Conservation (phyloP, 2,329 filamentous ascomycete species). For the Juglanconis oblonga region DNA sequence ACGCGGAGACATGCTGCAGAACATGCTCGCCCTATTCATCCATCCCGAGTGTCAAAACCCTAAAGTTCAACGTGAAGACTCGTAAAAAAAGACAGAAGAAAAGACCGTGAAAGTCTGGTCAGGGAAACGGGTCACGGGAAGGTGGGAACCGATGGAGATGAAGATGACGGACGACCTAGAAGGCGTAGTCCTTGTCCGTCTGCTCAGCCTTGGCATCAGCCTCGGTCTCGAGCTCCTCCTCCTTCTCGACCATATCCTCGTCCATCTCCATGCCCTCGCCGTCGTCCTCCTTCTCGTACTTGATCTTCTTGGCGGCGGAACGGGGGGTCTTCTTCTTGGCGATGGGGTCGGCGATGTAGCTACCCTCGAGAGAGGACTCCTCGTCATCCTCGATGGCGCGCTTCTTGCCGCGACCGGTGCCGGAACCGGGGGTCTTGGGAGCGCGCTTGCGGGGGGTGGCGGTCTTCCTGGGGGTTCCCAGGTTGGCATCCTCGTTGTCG, state of each 20-base stretch:
- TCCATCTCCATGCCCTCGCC: conserved; percentile 13
- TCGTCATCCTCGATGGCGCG: conserved; percentile 5
- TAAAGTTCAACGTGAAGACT: not conserved
- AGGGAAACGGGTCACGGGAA: not conserved
- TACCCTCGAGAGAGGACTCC: conserved; percentile 10
- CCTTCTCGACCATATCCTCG: not conserved
- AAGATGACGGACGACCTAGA: not conserved
- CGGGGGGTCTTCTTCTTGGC: conserved; percentile 20
- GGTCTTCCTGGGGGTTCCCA: conserved; percentile 3
- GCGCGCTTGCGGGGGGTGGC: conserved; percentile 6
- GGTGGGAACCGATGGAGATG: not conserved
- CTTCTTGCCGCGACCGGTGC: conserved; percentile 8
- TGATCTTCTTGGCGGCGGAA: conserved; percentile 11
- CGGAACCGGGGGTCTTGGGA: not conserved
- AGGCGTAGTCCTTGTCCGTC: conserved; percentile 9
- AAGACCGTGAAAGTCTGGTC: not conserved
- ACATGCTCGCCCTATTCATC: not conserved
- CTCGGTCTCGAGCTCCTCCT: conserved; percentile 1
- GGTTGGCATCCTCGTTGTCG: not conserved
- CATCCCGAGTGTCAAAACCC: not conserved
- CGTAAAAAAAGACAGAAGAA: not conserved
- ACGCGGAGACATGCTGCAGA: not conserved
- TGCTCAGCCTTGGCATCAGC: conserved; percentile 14
- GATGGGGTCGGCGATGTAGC: not conserved
- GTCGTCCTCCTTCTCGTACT: not conserved